Evolutionary conservation across 164 flowering plant species (phyloP).

Genomic region (Sextonia rubra): DNA sequence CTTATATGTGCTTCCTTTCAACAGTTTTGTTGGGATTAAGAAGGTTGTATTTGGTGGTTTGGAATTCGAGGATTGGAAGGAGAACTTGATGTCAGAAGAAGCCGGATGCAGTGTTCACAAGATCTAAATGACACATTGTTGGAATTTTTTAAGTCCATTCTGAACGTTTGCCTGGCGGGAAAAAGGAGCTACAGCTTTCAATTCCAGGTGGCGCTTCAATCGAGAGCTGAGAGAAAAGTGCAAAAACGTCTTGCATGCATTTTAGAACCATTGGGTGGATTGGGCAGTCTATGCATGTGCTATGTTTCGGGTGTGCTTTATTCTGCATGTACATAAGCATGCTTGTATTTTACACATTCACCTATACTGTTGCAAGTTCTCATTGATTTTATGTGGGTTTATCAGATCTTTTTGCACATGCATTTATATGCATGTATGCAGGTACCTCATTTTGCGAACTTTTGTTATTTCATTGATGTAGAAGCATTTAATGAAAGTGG

Average conservation of each 20-base stretch:
- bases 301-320: not conserved
- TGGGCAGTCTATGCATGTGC: not conserved
- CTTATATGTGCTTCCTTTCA: not conserved
- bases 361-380: no score
- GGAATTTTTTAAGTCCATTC: not conserved
- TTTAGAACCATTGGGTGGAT: no score
- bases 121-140: constrained; percentile 30
- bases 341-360: not conserved
- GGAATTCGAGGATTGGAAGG: constrained; percentile 82
- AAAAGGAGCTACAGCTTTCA: not conserved
- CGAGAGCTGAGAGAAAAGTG: not conserved
- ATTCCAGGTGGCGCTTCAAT: not conserved
- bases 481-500: no score
- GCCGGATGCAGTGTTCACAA: constrained; percentile 77
- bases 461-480: no score
- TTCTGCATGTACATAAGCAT: not conserved
- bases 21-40: constrained; percentile 81
- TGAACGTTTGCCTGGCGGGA: not conserved
- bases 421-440: no score
- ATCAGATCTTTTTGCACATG: no score
- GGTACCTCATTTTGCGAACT: no score
- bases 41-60: constrained; percentile 83
- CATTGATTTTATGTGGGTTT: no score
- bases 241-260: not conserved
- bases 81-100: constrained; percentile 62